These are phyloP conservation scores for Zymoseptoria tritici DNA, from an alignment of 2,329 filamentous ascomycete species.

Conservation along the genomic window DNA sequence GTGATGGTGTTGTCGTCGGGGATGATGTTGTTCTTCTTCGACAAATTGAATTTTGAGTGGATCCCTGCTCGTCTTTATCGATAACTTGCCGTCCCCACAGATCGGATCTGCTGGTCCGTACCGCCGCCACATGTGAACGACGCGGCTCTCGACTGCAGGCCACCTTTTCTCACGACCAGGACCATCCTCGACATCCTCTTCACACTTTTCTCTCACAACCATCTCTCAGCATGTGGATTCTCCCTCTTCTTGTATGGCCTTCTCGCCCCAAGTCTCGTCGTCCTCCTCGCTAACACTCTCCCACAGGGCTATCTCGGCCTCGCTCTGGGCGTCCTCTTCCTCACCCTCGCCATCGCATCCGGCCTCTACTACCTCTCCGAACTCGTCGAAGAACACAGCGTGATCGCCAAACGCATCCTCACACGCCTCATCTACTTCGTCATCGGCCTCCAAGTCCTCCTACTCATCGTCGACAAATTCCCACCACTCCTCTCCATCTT, in stretches of 20 bases:
- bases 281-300: not conserved
- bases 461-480: conserved; percentile 78
- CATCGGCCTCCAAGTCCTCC: conserved; percentile 63
- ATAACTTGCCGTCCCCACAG: not conserved
- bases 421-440: conserved; percentile 77
- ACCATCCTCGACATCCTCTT: not conserved
- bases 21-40: not conserved
- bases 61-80: not conserved
- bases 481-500: conserved; percentile 67
- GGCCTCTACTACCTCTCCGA: conserved; percentile 97
- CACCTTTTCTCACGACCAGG: not conserved
- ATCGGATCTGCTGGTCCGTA: not conserved
- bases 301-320: conserved; percentile 70
- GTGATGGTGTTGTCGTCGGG: not conserved
- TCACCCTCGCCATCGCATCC: conserved; percentile 94
- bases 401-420: conserved; percentile 81
- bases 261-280: not conserved
- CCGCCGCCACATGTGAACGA: not conserved
- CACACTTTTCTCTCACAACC: not conserved
- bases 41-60: not conserved
- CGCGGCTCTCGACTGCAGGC: not conserved
- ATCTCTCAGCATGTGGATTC: conserved; percentile 73
- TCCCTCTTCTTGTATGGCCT: conserved; percentile 59
- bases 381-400: conserved; percentile 95
- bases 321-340: conserved; percentile 80